Evolutionary conservation across 306 rosid species (phyloP), one percentile per base, ranked within the genome.

Genomic region (Cyclanthera cordifolia): DNA sequence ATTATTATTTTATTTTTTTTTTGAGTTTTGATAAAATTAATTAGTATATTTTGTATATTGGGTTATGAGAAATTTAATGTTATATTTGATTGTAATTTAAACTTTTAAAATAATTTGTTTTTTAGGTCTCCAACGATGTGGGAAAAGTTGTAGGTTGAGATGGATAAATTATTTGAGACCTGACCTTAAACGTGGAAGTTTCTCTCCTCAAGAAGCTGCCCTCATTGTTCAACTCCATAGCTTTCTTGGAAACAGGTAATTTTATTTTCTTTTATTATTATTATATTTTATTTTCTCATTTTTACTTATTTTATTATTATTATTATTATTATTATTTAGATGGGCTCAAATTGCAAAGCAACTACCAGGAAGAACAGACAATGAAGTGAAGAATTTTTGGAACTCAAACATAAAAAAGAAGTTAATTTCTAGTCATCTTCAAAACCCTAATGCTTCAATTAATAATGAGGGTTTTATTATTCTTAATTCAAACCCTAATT

Each of bases 341-440:
- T 93, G 99, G 99, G 96, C 99, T 71, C 95, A 86, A 73, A 93
- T 93, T 65, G 99, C 99, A 3, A 90, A 87, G 83, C 99, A 93
- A 75, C 57, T 93, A 79, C 99, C 96, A 14, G 98, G 98, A 83
- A 84, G 98, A 89, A 92, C 98, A 66, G 98, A 92, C 79, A 92
- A 92, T 72, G 99, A 93, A 70, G 96, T 93, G 80, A 93, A 93
- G 82, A 93, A 93, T 73, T 93, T 93, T 73, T 93, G 99, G 99
- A 93, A 93, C 82, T 93, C 99, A 56, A 90, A 92, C 90, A 86
- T 90, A 54, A 93, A 93, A 81, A 93, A 87, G 91, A 90, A 90
- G 85, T 86, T 93, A 25, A 79, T 83, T 45, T 69, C 96, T 76
- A 75, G 79, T 49, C 74, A 52, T 82, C 55, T 83, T 67, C 87